Base-by-base conservation (phyloP, 1,284 basidiomycete species). In the Ustilago lituana region DNA sequence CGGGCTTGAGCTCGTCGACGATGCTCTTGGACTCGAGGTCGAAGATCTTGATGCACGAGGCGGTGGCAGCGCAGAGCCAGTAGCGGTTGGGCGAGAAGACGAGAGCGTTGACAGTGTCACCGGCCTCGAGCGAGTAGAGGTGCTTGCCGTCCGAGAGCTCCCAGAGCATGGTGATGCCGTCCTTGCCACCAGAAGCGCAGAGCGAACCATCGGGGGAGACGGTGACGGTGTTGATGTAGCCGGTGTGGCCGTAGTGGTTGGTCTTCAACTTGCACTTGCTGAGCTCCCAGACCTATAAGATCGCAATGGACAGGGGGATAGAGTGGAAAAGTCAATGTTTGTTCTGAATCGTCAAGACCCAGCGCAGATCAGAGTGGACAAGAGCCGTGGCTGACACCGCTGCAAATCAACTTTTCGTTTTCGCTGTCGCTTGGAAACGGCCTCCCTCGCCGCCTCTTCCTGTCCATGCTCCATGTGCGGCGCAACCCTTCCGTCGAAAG, bases 81-180 rank as follows among this genome's bases (percentile, higher is more conserved):
- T 99, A 99, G 69, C 81, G 76, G 76, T 77, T 79, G 76, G 96
- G 96, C 27, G 93, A 96, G 89, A 99, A 99, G 84, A 98, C 95
- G 74, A 99, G 91, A 62, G 96, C 93, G 84, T 98, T 98, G 89
- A 99, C 94, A 78, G 94, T 88, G 85, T 99, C 93, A 76, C 94
- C 94, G 53, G 96, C 96, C 85, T 98, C 96, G 73, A 99, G 91
- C 64, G 94, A 97, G 89, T 99, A 99, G 81, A 99, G 90, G 89
- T 98, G 95, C 87, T 98, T 98, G 88, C 94, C 94, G 87, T 98
- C 96, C 85, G 98, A 98, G 79, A 99, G 87, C 85, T 99, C 96
- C 96, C 95, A 99, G 72, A 99, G 91, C 96, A 99, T 99, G 83
- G 94, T 97, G 85, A 98, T 95, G 49, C 79, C 76, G 74, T 99